Evolutionary conservation across 768 basidiomycete genomes (phyloP), one percentile per base, ranked within the genome.

Genomic region (Daedaleopsis sinensis): DNA sequence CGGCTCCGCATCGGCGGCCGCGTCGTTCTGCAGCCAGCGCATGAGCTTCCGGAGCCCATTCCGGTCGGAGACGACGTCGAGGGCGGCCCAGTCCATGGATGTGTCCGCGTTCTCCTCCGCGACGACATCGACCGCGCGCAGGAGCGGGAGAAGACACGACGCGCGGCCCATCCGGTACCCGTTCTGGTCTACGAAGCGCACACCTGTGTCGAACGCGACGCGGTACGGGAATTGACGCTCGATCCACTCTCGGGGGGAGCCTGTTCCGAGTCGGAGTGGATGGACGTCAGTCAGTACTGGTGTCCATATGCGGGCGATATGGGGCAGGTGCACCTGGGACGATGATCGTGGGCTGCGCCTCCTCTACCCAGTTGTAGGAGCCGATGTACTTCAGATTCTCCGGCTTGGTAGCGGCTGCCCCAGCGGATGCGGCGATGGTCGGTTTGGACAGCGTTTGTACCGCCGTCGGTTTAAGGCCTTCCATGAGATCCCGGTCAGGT

Each of bases 41-140:
- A 85, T 67, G 43, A 91, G 73, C 70, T 88, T 89, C 24, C 89
- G 80, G 18, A 91, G 73, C 24, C 77, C 78, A 65, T 90, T 91
- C 32, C 90, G 80, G 67, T 90, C 89, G 0, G 87, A 85, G 61
- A 91, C 74, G 47, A 78, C 52, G 46, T 83, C 77, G 7, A 84
- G 68, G 3, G 65, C 43, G 46, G 73, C 69, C 75, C 79, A 80
- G 55, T 77, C 73, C 32, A 78, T 71, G 3, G 61, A 55, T 1
- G 57, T 64, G 44, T 72, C 70, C 15, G 61, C 65, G 27, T 72
- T 70, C 16, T 62, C 66, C 38, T 63, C 64, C 51, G 64, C 65
- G 49, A 70, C 55, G 23, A 73, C 73, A 65, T 88, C 84, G 23
- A 85, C 82, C 2, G 89, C 84, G 23, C 76, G 78, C 53, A 91